phyloP scores from a whole-genome alignment of 2,329 filamentous ascomycete species.

The Alternaria triticina region DNA sequence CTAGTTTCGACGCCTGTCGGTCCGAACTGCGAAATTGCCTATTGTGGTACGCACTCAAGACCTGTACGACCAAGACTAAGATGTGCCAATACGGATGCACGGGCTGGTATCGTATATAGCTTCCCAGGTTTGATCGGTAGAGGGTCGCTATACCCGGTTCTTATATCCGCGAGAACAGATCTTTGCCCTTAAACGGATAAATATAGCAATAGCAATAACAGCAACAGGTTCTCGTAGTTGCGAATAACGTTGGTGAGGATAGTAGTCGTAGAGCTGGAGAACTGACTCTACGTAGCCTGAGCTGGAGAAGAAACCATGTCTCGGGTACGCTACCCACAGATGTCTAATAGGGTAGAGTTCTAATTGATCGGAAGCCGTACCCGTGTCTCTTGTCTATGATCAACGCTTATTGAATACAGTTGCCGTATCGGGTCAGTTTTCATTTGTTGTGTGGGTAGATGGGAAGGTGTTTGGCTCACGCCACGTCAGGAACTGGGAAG shows the following conservation, averaged over 20 bases:
- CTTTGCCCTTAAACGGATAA: background rate
- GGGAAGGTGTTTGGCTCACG: background rate
- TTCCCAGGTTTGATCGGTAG: background rate
- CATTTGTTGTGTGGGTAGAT: background rate
- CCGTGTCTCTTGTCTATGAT: constrained; percentile 14
- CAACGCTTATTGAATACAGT: constrained; percentile 2
- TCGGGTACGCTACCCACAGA: background rate
- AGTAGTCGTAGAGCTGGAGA: background rate
- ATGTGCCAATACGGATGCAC: background rate
- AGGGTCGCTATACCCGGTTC: background rate
- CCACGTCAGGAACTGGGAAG: background rate
- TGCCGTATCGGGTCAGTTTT: constrained; percentile 4
- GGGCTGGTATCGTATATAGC: background rate
- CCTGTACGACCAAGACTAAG: background rate
- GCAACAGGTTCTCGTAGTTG: background rate
- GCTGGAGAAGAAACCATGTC: background rate
- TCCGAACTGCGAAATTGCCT: background rate
- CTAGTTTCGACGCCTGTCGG: constrained; percentile 1
- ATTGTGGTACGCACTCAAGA: background rate
- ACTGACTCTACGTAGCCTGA: background rate
- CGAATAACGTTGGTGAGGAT: background rate
- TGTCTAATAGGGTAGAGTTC: background rate
- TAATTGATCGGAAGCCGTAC: constrained; percentile 11
- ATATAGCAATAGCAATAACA: background rate
- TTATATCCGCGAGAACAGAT: background rate